Evolutionary conservation across 306 rosid species (phyloP).

Genomic region (cucumber (Cucumis sativus)): DNA sequence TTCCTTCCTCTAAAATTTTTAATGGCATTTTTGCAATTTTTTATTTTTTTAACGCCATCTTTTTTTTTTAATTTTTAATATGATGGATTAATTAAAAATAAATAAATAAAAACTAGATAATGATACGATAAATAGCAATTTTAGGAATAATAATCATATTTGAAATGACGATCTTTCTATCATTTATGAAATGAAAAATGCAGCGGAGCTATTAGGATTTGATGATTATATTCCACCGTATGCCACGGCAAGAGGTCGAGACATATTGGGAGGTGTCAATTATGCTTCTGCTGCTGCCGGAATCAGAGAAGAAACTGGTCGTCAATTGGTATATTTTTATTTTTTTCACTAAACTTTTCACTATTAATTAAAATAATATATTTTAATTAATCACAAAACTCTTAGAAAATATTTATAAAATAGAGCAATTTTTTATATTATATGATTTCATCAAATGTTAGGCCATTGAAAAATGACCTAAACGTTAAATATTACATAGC

Average conservation of each 20-base stretch:
- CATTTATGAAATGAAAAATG: slow-evolving; percentile 8
- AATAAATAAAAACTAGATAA: too few species aligned
- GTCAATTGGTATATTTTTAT: slow-evolving; percentile 44
- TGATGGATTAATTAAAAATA: too few species aligned
- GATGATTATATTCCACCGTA: slow-evolving; percentile 58
- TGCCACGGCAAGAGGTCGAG: slow-evolving; percentile 42
- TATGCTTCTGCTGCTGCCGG: slow-evolving; percentile 99
- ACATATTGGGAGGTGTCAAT: slow-evolving; percentile 64
- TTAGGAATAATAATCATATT: too few species aligned
- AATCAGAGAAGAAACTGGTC: slow-evolving; percentile 92
- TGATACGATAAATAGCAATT: too few species aligned
- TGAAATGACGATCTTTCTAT: not conserved
- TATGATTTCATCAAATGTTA: too few species aligned
- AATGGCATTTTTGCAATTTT: too few species aligned
- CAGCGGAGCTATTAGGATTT: slow-evolving; percentile 79
- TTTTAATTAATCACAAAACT: too few species aligned
- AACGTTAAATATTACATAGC: not conserved
- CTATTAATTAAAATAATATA: too few species aligned
- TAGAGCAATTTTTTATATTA: too few species aligned
- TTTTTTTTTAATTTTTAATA: too few species aligned
- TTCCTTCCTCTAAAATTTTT: not conserved
- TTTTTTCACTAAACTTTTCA: not conserved
- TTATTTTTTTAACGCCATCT: too few species aligned
- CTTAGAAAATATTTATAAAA: too few species aligned
- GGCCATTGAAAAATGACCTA: not conserved